phyloP scores from a whole-genome alignment of 1,284 basidiomycete species.

The Ceratobasidium sp. region DNA sequence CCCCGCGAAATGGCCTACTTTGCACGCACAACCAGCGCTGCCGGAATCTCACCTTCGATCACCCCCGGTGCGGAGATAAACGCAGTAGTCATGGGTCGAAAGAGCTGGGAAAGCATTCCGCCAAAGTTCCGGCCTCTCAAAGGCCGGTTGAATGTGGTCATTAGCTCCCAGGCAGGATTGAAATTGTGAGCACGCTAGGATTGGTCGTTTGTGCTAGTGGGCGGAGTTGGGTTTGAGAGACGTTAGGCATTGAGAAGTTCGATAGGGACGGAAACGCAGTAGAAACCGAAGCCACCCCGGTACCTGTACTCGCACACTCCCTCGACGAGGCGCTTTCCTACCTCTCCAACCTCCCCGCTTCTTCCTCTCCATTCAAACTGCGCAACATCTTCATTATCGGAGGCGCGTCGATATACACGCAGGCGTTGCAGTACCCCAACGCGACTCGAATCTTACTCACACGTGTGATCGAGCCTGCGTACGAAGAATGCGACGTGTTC shows the following conservation, averaged over 20 bases:
- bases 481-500: slow-evolving; percentile 88
- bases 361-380: neutral
- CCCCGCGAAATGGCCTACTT: slow-evolving; percentile 96
- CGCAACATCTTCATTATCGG: slow-evolving; percentile 84
- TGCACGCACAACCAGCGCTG: slow-evolving; percentile 77
- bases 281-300: neutral
- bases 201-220: neutral
- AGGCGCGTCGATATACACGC: slow-evolving; percentile 86
- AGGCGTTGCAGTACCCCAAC: slow-evolving; percentile 66
- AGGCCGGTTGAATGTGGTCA: slow-evolving; percentile 83
- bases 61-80: slow-evolving; percentile 66
- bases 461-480: slow-evolving; percentile 79
- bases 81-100: slow-evolving; percentile 94
- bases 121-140: slow-evolving; percentile 85
- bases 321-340: slow-evolving; percentile 32
- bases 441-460: slow-evolving; percentile 83
- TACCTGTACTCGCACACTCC: slow-evolving; percentile 31
- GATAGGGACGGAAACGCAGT: slow-evolving; percentile 4
- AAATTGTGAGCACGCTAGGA: slow-evolving; percentile 20
- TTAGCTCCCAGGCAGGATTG: slow-evolving; percentile 64
- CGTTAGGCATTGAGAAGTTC: neutral
- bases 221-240: slow-evolving; percentile 1
- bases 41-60: slow-evolving; percentile 60
- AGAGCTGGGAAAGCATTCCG: slow-evolving; percentile 99
- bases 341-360: neutral